Base-by-base conservation (phyloP, 495 filamentous ascomycete genomes). In the Trichoderma parareesei region DNA sequence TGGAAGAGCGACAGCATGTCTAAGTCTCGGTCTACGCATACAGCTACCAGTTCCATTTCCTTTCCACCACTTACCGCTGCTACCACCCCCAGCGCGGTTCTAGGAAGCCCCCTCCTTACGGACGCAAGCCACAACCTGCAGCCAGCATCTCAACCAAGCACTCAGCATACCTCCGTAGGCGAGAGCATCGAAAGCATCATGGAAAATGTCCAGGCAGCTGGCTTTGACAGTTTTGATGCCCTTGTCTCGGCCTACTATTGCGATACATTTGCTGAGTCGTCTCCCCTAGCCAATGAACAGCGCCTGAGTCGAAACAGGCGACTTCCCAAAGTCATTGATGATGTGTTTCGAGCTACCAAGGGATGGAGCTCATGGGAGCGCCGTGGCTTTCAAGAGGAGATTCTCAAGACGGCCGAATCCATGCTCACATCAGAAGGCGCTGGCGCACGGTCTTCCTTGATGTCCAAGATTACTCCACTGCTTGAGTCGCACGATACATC, bases 131-230 rank as follows among this genome's bases (percentile, higher is more conserved):
- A 14, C 2, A 37, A 13, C 11, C 14, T 48, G 18, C 7, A 18
- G 9, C 41, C 53, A 7, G 27, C 43, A 18, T 41, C n/a, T 20
- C 38, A 63, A 42, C 42, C 11, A 44, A n/a, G 13, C n/a, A 4
- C 61, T 18, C 16, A 37, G 27, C 3, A 35, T 16, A 18, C 43
- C n/a, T 33, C 61, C 10, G 42, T 63, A 18, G 61, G 42, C 61
- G 61, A 49, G 42, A 41, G 61, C 41, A 41, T 63, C n/a, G 61
- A 49, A 42, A 27, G 61, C 20, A 63, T 63, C 61, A 63, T 63
- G 61, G 61, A 63, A 14, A 27, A 48, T 1, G 27, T 63, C 13
- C 40, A 48, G 43, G 61, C 61, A n/a, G 61, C 61, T 44, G 61
- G 61, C 9, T 63, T 63, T 44, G 61, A 63, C 7, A 44, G 33